Evolutionary conservation across 1,139 yeast species (phyloP).

Genomic region (Saccharomyces hybrid): DNA sequence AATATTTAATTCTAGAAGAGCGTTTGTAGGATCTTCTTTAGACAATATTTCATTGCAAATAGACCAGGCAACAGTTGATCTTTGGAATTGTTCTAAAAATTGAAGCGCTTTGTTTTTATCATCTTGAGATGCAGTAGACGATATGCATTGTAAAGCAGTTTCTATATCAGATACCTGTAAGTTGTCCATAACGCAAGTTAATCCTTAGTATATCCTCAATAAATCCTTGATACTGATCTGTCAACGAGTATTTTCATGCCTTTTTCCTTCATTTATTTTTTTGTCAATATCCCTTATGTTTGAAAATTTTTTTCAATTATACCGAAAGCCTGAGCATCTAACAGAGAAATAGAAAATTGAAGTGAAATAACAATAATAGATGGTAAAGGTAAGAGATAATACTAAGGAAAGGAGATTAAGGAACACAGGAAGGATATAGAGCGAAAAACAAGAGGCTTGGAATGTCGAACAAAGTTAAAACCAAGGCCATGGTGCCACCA

Average conservation of each 20-base stretch:
- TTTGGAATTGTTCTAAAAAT: slow-evolving; percentile 73
- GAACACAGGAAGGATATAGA: not conserved
- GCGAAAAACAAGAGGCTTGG: not conserved
- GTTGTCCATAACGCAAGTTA: not conserved
- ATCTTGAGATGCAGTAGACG: slow-evolving; percentile 20
- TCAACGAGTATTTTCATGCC: not conserved
- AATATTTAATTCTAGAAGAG: slow-evolving; percentile 48
- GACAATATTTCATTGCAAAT: slow-evolving; percentile 32
- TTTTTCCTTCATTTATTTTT: not conserved
- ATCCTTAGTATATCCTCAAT: not conserved
- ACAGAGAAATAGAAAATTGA: not conserved
- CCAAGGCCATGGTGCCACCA: slow-evolving; percentile 63
- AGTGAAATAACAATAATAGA: not conserved
- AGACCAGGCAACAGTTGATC: slow-evolving; percentile 66
- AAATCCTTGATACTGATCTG: not conserved
- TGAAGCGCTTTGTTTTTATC: slow-evolving; percentile 30
- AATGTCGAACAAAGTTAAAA: slow-evolving; percentile 9
- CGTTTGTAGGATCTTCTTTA: slow-evolving; percentile 14
- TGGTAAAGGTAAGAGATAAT: not conserved
- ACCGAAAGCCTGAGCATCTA: not conserved
- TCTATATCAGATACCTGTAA: slow-evolving; percentile 18
- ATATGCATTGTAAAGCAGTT: slow-evolving; percentile 25
- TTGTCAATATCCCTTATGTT: not conserved
- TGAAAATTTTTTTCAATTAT: not conserved
- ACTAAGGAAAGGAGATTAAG: not conserved